phyloP scores from a whole-genome alignment of 495 filamentous ascomycete species.

The Tuber aestivum region DNA sequence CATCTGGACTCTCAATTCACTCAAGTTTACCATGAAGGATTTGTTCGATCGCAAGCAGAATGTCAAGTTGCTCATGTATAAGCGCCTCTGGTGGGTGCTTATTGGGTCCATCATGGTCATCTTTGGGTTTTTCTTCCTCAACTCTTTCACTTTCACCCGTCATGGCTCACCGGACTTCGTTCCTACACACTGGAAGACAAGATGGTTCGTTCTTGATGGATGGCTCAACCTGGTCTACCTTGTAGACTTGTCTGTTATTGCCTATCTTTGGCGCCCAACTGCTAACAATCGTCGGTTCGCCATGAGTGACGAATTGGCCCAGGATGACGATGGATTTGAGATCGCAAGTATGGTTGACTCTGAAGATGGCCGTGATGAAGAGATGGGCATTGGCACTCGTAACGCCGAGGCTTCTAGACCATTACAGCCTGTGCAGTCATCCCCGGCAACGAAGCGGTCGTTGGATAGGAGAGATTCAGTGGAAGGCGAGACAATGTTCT shows the following conservation, averaged over 20 bases:
- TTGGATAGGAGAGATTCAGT: conserved; percentile 36
- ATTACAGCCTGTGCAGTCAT: conserved; percentile 18
- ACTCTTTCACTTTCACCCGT: conserved; percentile 87
- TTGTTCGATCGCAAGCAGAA: conserved; percentile 87
- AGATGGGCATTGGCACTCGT: conserved; percentile 37
- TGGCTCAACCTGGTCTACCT: conserved; percentile 98
- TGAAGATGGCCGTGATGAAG: conserved; percentile 57
- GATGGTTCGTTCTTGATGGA: conserved; percentile 96
- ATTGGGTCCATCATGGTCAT: conserved; percentile 86
- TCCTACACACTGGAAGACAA: conserved; percentile 88
- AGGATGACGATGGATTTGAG: conserved; percentile 98
- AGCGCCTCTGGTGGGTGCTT: conserved; percentile 98
- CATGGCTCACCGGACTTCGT: conserved; percentile 77
- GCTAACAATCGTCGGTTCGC: conserved; percentile 96
- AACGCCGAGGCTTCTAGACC: conserved; percentile 15
- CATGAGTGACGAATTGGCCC: conserved; percentile 98
- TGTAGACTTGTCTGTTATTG: conserved; percentile 80
- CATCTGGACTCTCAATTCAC: conserved; percentile 94
- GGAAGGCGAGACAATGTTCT: conserved; percentile 41
- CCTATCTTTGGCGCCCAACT: conserved; percentile 96
- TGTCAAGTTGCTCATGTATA: conserved; percentile 92
- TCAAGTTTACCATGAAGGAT: conserved; percentile 93
- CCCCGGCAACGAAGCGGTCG: conserved; percentile 19
- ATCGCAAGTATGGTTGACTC: conserved; percentile 78
- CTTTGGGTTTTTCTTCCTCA: conserved; percentile 92